Conservation (phyloP, 768 basidiomycete genomes). For the Ramaria rubella region DNA sequence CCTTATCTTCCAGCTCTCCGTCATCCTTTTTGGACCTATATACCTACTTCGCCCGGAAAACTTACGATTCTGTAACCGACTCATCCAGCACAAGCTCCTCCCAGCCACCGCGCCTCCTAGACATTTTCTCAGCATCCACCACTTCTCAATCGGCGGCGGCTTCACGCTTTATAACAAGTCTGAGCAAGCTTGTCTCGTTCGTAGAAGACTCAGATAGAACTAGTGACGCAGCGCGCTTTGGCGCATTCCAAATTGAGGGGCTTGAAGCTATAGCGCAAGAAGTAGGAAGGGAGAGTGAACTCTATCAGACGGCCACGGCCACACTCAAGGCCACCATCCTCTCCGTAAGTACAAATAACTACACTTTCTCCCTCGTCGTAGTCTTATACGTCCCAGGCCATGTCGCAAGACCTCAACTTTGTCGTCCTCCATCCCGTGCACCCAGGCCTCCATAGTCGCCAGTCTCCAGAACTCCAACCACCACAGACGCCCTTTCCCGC, state of each 20-base stretch:
- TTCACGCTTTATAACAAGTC: conserved; percentile 34
- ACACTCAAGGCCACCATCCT: conserved; percentile 45
- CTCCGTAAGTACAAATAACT: conserved; percentile 32
- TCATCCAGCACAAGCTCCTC: conserved; percentile 25
- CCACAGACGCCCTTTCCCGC: conserved; percentile 45
- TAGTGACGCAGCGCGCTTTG: conserved; percentile 41
- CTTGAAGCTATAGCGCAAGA: conserved; percentile 41
- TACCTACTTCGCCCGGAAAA: conserved; percentile 33
- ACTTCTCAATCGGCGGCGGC: conserved; percentile 10
- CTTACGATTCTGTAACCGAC: conserved; percentile 37
- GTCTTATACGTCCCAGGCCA: neutral
- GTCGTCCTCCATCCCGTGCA: conserved; percentile 39
- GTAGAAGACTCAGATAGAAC: conserved; percentile 36
- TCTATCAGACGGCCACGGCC: conserved; percentile 42
- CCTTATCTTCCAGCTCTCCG: conserved; percentile 19
- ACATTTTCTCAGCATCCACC: conserved; percentile 37
- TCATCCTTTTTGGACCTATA: conserved; percentile 8
- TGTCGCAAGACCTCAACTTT: neutral
- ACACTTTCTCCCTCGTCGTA: conserved; percentile 34
- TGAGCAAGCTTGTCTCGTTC: conserved; percentile 47
- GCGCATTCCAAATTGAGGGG: conserved; percentile 52
- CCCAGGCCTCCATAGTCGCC: conserved; percentile 19
- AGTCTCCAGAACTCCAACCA: conserved; percentile 27
- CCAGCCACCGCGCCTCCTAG: conserved; percentile 26
- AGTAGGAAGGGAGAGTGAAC: conserved; percentile 46